phyloP scores from a whole-genome alignment of 495 filamentous ascomycete genomes.

The Aspergillus kassunensis region DNA sequence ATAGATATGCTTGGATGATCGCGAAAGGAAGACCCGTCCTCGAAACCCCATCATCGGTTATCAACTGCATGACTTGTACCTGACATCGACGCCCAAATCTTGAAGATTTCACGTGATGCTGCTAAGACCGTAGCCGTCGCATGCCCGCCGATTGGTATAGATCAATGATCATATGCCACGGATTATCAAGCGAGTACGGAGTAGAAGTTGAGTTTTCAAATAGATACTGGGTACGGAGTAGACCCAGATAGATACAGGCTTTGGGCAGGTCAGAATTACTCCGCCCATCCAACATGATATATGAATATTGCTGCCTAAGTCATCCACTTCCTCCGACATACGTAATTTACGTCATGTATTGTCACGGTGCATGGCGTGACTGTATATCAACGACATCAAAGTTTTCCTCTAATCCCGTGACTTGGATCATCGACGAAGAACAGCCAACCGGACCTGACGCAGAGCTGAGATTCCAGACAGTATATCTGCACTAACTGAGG shows the following conservation, averaged over 20 bases:
- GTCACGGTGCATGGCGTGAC: constrained; percentile 9
- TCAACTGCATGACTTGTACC: not conserved
- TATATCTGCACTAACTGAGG: not conserved
- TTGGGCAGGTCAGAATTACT: no score
- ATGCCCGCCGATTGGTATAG: no score
- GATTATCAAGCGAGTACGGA: no score
- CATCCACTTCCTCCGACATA: not conserved
- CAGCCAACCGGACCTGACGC: constrained; percentile 7
- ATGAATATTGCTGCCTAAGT: constrained; percentile 9
- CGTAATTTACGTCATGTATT: constrained; percentile 4
- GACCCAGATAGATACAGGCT: no score
- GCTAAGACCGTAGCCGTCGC: no score
- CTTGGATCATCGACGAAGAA: not conserved
- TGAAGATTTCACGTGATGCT: no score
- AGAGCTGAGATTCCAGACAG: not conserved
- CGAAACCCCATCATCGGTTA: not conserved
- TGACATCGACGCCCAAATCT: not conserved
- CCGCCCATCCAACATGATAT: no score
- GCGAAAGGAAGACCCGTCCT: no score
- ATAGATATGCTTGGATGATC: no score
- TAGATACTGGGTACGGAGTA: no score
- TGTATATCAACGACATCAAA: not conserved
- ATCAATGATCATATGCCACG: no score
- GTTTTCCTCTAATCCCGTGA: constrained; percentile 5
- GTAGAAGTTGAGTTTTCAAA: no score